phyloP scores from a whole-genome alignment of 2,329 filamentous ascomycete species.

The Pseudogymnoascus sp. region DNA sequence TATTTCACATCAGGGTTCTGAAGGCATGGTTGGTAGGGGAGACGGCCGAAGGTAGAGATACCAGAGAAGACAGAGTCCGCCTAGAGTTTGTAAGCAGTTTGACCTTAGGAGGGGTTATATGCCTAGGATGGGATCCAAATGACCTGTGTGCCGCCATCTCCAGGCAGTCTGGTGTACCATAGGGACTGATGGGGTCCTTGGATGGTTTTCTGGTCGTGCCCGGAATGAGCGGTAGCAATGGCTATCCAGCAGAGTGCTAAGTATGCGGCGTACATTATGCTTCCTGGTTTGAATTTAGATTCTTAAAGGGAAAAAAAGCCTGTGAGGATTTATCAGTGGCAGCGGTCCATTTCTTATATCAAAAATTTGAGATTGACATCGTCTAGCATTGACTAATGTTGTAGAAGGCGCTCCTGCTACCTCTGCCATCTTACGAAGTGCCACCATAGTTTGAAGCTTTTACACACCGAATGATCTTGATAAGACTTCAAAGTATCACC shows the following conservation, averaged over 20 bases:
- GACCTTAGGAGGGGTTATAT: not conserved
- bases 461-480: not conserved
- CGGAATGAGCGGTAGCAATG: not conserved
- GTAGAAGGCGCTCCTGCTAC: not conserved
- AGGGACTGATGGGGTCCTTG: slow-evolving; percentile 61
- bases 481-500: not conserved
- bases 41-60: slow-evolving; percentile 74
- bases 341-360: not conserved
- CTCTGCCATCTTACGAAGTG: not conserved
- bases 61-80: slow-evolving; percentile 84
- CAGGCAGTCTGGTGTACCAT: slow-evolving; percentile 78
- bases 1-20: slow-evolving; percentile 61
- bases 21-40: slow-evolving; percentile 71
- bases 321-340: not conserved
- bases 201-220: slow-evolving; percentile 21
- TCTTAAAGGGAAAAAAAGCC: not conserved
- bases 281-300: not conserved
- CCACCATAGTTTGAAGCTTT: not conserved
- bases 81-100: slow-evolving; percentile 32
- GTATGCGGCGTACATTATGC: not conserved
- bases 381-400: not conserved
- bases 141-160: slow-evolving; percentile 77
- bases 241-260: not conserved
- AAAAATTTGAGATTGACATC: not conserved
- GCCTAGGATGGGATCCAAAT: slow-evolving; percentile 15